A percentile compares a stretch with the other conserved stretches of the same genome.
Evolutionary conservation across 164 flowering plant species (phyloP).

Genomic region (Magnolia changhungtana): DNA sequence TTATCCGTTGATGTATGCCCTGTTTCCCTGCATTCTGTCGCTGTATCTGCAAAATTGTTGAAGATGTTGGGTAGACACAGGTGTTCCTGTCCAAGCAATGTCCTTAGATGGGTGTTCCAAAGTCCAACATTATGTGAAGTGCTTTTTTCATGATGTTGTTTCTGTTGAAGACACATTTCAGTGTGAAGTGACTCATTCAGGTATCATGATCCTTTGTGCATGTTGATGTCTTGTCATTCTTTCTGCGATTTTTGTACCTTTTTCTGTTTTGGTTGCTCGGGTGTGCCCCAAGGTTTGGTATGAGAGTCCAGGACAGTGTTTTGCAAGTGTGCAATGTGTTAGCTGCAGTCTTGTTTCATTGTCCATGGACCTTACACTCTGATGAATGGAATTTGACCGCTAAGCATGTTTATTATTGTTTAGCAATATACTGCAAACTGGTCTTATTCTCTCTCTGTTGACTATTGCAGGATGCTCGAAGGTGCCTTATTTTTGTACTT

Average conservation of each 20-base stretch:
- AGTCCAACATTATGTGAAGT: slow-evolving; percentile 30
- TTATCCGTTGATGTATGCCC: slow-evolving; percentile 7
- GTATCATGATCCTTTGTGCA: slow-evolving; percentile 23
- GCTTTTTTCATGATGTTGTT: slow-evolving; percentile 32
- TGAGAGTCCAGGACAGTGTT: slow-evolving; percentile 4
- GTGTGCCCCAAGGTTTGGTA: not conserved
- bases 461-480: slow-evolving; percentile 5
- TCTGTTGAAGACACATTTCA: slow-evolving; percentile 26
- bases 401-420: not conserved
- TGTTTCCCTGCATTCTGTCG: slow-evolving; percentile 17
- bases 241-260: slow-evolving; percentile 1
- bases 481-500: not conserved
- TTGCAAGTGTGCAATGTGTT: not conserved
- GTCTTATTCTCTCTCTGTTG: slow-evolving; percentile 1
- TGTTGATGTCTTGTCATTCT: slow-evolving; percentile 18
- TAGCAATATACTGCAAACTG: not conserved
- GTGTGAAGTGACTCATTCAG: slow-evolving; percentile 25
- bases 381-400: slow-evolving; percentile 3
- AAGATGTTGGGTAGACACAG: slow-evolving; percentile 27
- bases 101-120: slow-evolving; percentile 25
- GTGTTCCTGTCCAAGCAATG: slow-evolving; percentile 24
- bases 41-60: slow-evolving; percentile 23
- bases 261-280: slow-evolving; percentile 2
- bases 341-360: not conserved
- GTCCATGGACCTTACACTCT: slow-evolving; percentile 1